A percentile compares a stretch with the other conserved stretches of the same genome.
Conservation (phyloP, 2,329 filamentous ascomycete genomes). For the Aspergillus neotritici region DNA sequence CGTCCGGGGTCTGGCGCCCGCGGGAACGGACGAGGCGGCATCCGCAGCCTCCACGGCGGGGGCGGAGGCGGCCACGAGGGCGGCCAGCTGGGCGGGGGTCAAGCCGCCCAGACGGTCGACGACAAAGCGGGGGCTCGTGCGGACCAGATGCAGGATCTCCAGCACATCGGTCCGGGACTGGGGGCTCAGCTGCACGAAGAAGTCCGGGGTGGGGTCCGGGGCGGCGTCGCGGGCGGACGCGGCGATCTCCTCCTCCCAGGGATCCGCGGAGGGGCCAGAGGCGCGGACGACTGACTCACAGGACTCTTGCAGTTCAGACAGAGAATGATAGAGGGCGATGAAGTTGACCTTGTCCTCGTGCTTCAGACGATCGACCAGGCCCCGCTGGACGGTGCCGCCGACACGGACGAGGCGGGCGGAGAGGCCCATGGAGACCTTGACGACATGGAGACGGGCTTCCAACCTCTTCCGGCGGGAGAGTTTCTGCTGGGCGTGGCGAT, state of each 20-base stretch:
- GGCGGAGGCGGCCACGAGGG: constrained; percentile 71
- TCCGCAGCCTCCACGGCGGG: constrained; percentile 68
- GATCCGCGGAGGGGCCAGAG: constrained; percentile 31
- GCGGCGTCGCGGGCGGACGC: constrained; percentile 34
- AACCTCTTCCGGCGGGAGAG: constrained; percentile 37
- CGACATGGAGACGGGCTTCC: constrained; percentile 35
- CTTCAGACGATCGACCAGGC: constrained; percentile 42
- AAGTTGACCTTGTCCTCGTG: constrained; percentile 43
- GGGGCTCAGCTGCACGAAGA: constrained; percentile 62
- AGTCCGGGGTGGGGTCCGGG: constrained; percentile 30
- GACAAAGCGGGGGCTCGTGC: constrained; percentile 82
- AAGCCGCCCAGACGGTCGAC: constrained; percentile 74
- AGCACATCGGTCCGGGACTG: constrained; percentile 70
- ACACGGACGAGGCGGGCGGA: constrained; percentile 40
- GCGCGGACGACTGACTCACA: constrained; percentile 33
- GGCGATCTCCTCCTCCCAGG: constrained; percentile 23
- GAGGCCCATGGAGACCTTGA: constrained; percentile 40
- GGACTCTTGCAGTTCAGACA: constrained; percentile 41
- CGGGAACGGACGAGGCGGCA: constrained; percentile 69
- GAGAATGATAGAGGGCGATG: constrained; percentile 39
- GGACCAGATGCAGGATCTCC: constrained; percentile 72
- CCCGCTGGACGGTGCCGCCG: constrained; percentile 38
- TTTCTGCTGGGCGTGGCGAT: constrained; percentile 39
- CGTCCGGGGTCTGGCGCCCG: constrained; percentile 50
- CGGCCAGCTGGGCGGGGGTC: constrained; percentile 67